These are phyloP conservation scores for Mycena vitilis DNA, from an alignment of 768 basidiomycete species.

Conservation along the genomic window DNA sequence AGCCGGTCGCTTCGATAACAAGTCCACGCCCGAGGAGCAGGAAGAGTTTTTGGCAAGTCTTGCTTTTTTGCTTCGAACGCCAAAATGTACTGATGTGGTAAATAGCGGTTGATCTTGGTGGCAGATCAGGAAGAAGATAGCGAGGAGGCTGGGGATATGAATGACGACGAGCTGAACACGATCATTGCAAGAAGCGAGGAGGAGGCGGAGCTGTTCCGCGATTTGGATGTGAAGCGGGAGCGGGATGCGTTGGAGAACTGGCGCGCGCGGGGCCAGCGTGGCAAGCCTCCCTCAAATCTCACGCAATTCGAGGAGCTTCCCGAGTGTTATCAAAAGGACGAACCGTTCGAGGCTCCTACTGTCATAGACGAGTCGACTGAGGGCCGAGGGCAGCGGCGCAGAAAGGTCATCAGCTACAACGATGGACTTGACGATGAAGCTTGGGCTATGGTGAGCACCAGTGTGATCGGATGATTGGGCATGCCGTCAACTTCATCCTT, in stretches of 20 bases:
- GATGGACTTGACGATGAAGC: constrained; percentile 95
- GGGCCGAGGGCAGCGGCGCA: constrained; percentile 87
- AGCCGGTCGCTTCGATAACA: constrained; percentile 98
- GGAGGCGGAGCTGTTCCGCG: constrained; percentile 80
- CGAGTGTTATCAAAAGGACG: constrained; percentile 87
- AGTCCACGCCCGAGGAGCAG: constrained; percentile 97
- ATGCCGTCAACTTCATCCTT: constrained; percentile 17
- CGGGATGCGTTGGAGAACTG: constrained; percentile 72
- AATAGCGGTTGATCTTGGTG: constrained; percentile 88
- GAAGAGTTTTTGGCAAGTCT: constrained; percentile 88
- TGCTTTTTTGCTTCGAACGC: neutral
- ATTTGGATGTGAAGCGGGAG: constrained; percentile 86
- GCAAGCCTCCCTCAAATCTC: constrained; percentile 80
- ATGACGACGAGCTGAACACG: constrained; percentile 94
- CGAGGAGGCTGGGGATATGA: constrained; percentile 93
- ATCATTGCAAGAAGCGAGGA: constrained; percentile 88
- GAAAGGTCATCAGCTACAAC: constrained; percentile 90
- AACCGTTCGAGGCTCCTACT: constrained; percentile 73
- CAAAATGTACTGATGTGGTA: constrained; percentile 22
- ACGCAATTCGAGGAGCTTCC: constrained; percentile 92
- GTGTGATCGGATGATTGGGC: neutral
- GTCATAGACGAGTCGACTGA: constrained; percentile 71
- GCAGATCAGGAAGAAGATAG: constrained; percentile 91
- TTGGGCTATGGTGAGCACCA: constrained; percentile 77
- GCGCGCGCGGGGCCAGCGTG: constrained; percentile 79